Percentiles rank a stretch among this genome's conserved stretches.
Conservation (phyloP, 345 rosid species). For the Crucihimalaya himalaica region DNA sequence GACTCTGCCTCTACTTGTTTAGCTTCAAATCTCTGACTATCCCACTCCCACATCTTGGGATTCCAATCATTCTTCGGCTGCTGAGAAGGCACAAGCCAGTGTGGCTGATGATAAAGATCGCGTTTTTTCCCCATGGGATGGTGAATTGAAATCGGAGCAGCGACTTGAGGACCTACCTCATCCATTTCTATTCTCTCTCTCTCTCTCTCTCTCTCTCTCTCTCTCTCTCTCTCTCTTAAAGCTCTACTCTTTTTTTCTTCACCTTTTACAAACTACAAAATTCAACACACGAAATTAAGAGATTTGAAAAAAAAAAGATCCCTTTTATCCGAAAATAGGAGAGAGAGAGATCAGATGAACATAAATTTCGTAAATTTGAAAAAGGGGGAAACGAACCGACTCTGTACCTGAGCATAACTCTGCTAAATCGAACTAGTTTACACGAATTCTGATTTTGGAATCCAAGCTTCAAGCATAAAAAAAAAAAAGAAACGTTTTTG, state of each 20-base stretch:
- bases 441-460: background rate
- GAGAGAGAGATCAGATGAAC: slow-evolving; percentile 15
- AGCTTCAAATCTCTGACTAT: slow-evolving; percentile 63
- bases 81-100: slow-evolving; percentile 28
- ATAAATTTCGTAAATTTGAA: background rate
- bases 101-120: slow-evolving; percentile 45
- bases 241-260: background rate
- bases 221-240: background rate
- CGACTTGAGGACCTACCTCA: slow-evolving; percentile 67
- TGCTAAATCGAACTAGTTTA: background rate
- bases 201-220: background rate
- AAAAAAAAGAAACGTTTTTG: background rate
- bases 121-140: slow-evolving; percentile 58
- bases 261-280: slow-evolving; percentile 25
- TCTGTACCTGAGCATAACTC: slow-evolving; percentile 16
- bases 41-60: slow-evolving; percentile 77
- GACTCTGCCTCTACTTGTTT: slow-evolving; percentile 47
- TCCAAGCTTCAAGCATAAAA: slow-evolving; percentile 13
- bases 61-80: slow-evolving; percentile 55
- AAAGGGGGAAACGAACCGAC: background rate
- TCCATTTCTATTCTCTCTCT: slow-evolving; percentile 50
- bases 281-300: background rate
- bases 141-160: slow-evolving; percentile 56
- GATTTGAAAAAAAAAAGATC: background rate
- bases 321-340: slow-evolving; percentile 15